Percentiles rank a stretch among this genome's conserved stretches.
These are phyloP conservation scores for Trametes cingulata DNA, from an alignment of 768 basidiomycete genomes.

Conservation along the genomic window DNA sequence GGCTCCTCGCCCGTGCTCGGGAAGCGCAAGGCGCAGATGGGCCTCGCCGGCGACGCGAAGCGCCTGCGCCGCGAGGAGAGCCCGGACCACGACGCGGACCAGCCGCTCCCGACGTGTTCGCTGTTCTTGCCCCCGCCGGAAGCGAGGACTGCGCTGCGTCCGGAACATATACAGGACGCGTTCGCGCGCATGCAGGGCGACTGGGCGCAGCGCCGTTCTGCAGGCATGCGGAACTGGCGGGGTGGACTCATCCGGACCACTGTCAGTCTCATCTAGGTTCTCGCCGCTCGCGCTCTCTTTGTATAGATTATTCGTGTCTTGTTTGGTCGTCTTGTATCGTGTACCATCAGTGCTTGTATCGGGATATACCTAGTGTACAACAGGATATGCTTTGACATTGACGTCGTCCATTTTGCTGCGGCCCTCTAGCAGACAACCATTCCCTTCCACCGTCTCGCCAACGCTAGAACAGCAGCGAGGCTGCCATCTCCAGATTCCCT, in stretches of 20 bases:
- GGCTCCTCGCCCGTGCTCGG: conserved; percentile 58
- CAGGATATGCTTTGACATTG: conserved; percentile 1
- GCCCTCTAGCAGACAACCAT: background rate
- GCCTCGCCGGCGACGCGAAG: conserved; percentile 38
- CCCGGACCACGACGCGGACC: conserved; percentile 58
- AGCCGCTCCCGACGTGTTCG: conserved; percentile 65
- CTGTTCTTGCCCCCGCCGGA: conserved; percentile 83
- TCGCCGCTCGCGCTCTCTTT: background rate
- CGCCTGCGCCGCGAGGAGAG: conserved; percentile 49
- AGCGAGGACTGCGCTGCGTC: conserved; percentile 72
- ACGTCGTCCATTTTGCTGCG: conserved; percentile 13
- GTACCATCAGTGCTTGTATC: conserved; percentile 1
- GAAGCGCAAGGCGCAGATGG: conserved; percentile 59
- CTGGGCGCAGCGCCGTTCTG: conserved; percentile 77
- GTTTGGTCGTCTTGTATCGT: conserved; percentile 1
- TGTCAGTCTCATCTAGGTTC: conserved; percentile 68
- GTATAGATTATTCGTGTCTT: background rate
- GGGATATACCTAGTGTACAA: conserved; percentile 15
- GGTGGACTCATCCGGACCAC: conserved; percentile 80
- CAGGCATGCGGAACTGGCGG: conserved; percentile 88
- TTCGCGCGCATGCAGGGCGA: conserved; percentile 89
- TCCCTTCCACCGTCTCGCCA: background rate
- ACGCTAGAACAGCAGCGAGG: conserved; percentile 76
- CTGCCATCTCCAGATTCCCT: conserved; percentile 88
- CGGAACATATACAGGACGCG: conserved; percentile 90